Evolutionary conservation across 73 alveolate species (phyloP).

Genomic region (Paramecium sonneborni): DNA sequence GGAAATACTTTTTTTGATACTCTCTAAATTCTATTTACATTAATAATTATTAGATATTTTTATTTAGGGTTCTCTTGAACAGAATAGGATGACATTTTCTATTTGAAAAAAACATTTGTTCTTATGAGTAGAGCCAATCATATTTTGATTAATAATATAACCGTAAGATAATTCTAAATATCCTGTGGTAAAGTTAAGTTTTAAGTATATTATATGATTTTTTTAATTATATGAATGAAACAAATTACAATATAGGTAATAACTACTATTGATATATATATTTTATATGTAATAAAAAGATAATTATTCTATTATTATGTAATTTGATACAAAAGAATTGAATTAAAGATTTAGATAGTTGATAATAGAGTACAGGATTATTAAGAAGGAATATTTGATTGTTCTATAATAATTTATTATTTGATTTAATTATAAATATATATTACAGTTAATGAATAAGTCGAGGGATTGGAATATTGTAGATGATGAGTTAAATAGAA

Average conservation of each 20-base stretch:
- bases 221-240: too few species aligned
- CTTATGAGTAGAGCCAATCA: neutral
- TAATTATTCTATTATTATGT: too few species aligned
- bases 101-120: neutral
- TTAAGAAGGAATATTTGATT: neutral
- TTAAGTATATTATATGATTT: too few species aligned
- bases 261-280: too few species aligned
- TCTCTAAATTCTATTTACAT: neutral
- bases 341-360: neutral
- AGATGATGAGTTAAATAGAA: constrained; percentile 37
- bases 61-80: neutral
- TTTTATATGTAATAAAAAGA: too few species aligned
- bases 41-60: neutral
- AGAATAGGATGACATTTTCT: neutral
- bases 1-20: neutral
- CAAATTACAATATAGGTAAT: too few species aligned
- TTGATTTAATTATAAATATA: neutral
- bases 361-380: neutral
- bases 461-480: constrained; percentile 21
- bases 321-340: too few species aligned
- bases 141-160: too few species aligned
- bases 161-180: too few species aligned
- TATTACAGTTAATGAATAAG: constrained; percentile 32
- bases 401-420: neutral
- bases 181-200: too few species aligned